Percentiles rank a stretch among this genome's conserved stretches.
phyloP scores from a whole-genome alignment of 163 green algal species.

The Trebouxia gelatinosa region DNA sequence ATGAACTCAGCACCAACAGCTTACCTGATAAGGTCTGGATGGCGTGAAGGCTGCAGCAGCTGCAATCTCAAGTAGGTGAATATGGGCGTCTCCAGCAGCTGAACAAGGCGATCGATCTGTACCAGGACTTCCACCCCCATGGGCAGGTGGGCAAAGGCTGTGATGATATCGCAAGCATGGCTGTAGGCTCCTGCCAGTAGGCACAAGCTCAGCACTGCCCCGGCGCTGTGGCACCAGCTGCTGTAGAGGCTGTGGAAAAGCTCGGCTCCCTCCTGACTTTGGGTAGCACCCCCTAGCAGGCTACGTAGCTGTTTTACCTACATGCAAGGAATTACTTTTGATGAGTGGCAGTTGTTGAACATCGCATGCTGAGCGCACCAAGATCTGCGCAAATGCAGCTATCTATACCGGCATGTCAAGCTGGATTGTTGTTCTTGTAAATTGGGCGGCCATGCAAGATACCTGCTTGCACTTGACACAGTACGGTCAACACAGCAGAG shows the following conservation, averaged over 20 bases:
- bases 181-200: slow-evolving; percentile 78
- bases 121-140: slow-evolving; percentile 70
- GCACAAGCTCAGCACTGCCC: slow-evolving; percentile 78
- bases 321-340: neutral
- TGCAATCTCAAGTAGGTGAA: slow-evolving; percentile 89
- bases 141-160: slow-evolving; percentile 59
- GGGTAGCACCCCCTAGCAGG: slow-evolving; percentile 36
- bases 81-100: slow-evolving; percentile 89
- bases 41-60: slow-evolving; percentile 70
- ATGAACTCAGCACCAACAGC: too few species aligned
- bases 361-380: too few species aligned
- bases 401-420: neutral
- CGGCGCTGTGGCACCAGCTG: slow-evolving; percentile 78
- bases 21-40: slow-evolving; percentile 74
- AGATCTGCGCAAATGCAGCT: too few species aligned
- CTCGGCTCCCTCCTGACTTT: slow-evolving; percentile 43
- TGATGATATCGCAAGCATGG: slow-evolving; percentile 67
- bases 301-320: slow-evolving; percentile 47
- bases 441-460: neutral
- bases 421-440: neutral
- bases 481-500: neutral
- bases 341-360: too few species aligned
- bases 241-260: slow-evolving; percentile 78
- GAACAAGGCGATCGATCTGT: slow-evolving; percentile 80
- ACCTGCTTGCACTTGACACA: neutral